Evolutionary conservation across 208 protist species (phyloP), one percentile per base, ranked within the genome.

Genomic region (Acanthamoeba quina): DNA sequence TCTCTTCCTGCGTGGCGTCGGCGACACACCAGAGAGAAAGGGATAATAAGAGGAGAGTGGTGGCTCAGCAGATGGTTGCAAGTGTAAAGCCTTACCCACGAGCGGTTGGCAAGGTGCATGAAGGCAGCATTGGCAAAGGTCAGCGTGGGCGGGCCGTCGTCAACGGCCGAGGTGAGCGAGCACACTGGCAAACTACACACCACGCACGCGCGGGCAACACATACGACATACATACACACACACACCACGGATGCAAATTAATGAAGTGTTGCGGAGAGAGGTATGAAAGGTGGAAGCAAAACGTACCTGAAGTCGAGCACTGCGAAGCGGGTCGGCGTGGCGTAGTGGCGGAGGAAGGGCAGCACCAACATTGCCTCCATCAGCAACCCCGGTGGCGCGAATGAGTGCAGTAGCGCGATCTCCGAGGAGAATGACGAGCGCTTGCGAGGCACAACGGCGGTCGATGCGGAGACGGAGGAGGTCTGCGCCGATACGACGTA

Each of bases 311-410:
- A 83, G 26, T 56, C n/a, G 3, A 56, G 1, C 21, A 83, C 74
- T 7, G 74, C 44, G 41, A 83, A 83, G 74, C 74, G 74, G 7
- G 74, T 58, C 19, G 74, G 74, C 74, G 31, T 47, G 31, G 74
- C 21, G 31, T 83, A 83, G 47, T 83, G 9, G 7, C 74, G 74
- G 19, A 83, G 34, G 31, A 83, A 83, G 47, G 74, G 74, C 21
- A 83, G 74, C 34, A 83, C 41, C 41, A 58, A 3, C 47, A 5
- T 37, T 15, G 74, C 74, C 31, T 83, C 74, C 31, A 47, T 47
- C 44, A 56, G 74, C 47, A 83, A 7, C 4, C 24, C 47, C 24
- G 74, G 74, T 5, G 41, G 74, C 41, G 41, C n/a, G 31, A 10
- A 34, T 0, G 74, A 24, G 24, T 83, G 74, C 41, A 83, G 34